phyloP scores from a whole-genome alignment of 768 basidiomycete species.

The Xerocomellus amylosporus region DNA sequence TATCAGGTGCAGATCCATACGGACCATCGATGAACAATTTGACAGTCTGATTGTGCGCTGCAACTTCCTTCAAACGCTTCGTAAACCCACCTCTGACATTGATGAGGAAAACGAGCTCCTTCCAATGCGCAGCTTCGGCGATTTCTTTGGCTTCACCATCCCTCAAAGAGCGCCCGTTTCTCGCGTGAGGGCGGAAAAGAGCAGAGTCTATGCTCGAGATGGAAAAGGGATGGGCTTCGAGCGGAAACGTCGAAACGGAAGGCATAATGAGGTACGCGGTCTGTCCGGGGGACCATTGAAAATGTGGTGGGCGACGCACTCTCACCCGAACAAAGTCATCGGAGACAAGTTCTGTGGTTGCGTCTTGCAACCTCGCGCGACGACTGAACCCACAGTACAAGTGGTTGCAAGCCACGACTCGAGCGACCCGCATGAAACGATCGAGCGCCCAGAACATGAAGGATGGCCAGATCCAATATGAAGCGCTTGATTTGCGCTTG shows the following conservation, averaged over 20 bases:
- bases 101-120: conserved; percentile 56
- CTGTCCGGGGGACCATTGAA: conserved; percentile 56
- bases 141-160: background rate
- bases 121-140: conserved; percentile 18
- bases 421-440: conserved; percentile 45
- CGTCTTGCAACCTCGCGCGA: conserved; percentile 32
- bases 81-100: conserved; percentile 62
- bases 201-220: conserved; percentile 44
- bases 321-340: conserved; percentile 47
- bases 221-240: conserved; percentile 63
- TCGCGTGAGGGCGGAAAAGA: conserved; percentile 9
- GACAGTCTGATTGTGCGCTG: conserved; percentile 30
- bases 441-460: conserved; percentile 43
- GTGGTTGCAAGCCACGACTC: conserved; percentile 45
- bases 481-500: conserved; percentile 1
- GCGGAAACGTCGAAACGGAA: conserved; percentile 40
- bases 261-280: conserved; percentile 52
- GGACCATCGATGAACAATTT: conserved; percentile 60
- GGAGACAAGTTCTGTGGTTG: conserved; percentile 42
- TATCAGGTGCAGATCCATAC: conserved; percentile 45
- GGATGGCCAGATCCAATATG: conserved; percentile 32
- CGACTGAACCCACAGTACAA: conserved; percentile 35
- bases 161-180: background rate
- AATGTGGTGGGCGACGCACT: conserved; percentile 42
- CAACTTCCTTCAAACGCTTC: conserved; percentile 39